Evolutionary conservation across 768 basidiomycete species (phyloP).

Genomic region (Gymnopilus junonius): DNA sequence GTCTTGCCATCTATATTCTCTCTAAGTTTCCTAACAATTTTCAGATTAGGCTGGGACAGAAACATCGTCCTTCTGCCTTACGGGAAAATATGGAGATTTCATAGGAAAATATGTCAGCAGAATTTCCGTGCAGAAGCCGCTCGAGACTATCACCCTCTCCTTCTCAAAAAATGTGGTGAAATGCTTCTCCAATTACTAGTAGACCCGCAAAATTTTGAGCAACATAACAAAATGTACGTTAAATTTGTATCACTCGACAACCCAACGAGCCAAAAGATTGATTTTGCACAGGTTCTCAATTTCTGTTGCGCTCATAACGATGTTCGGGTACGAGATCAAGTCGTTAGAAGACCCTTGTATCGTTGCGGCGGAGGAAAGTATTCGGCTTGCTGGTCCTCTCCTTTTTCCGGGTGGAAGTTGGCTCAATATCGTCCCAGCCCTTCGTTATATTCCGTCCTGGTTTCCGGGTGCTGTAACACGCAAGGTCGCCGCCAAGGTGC

Average conservation of each 20-base stretch:
- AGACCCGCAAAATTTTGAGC: conserved; percentile 23
- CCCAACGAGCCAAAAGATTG: too few species aligned
- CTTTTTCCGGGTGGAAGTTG: conserved; percentile 6
- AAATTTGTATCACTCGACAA: too few species aligned
- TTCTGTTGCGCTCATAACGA: conserved; percentile 14
- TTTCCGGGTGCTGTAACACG: conserved; percentile 12
- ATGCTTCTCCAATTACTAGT: conserved; percentile 34
- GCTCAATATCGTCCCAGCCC: conserved; percentile 16
- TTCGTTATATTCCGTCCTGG: conserved; percentile 17
- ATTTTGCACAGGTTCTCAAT: conserved; percentile 16
- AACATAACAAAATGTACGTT: conserved; percentile 19
- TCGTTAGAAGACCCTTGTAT: conserved; percentile 17
- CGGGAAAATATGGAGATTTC: conserved; percentile 40
- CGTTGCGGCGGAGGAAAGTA: conserved; percentile 1
- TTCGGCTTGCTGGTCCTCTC: conserved; percentile 3
- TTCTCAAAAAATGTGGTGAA: conserved; percentile 13
- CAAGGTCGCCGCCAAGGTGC: conserved; percentile 2
- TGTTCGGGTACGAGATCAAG: conserved; percentile 21
- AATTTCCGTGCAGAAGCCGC: conserved; percentile 32
- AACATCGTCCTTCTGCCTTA: conserved; percentile 37
- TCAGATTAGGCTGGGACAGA: conserved; percentile 37
- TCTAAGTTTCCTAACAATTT: background rate
- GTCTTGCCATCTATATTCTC: background rate
- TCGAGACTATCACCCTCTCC: conserved; percentile 28
- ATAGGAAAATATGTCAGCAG: conserved; percentile 41